Evolutionary conservation across 768 basidiomycete species (phyloP).

Genomic region (Cystobasidium tubakii): DNA sequence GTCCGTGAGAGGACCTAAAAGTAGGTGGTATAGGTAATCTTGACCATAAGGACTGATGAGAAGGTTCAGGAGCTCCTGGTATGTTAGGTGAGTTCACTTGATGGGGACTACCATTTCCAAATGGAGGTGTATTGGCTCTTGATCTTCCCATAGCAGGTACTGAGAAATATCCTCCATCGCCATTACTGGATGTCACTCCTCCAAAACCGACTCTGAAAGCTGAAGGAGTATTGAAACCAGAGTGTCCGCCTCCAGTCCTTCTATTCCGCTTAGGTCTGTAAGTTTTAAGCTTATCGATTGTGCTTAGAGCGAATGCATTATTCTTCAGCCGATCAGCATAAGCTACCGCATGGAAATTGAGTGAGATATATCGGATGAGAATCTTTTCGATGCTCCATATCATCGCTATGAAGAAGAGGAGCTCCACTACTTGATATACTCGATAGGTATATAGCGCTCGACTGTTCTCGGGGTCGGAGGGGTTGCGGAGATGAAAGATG

Average conservation of each 20-base stretch:
- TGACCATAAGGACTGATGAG: constrained; percentile 45
- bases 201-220: constrained; percentile 4
- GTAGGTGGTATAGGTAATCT: constrained; percentile 39
- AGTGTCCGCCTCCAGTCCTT: neutral
- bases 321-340: constrained; percentile 64
- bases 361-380: constrained; percentile 65
- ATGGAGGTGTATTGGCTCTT: constrained; percentile 6
- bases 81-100: neutral
- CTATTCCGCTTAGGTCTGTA: constrained; percentile 56
- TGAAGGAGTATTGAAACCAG: neutral
- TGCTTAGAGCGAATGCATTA: constrained; percentile 57
- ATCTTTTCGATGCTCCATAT: constrained; percentile 62
- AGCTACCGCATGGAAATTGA: constrained; percentile 70
- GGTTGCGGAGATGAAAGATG: constrained; percentile 60
- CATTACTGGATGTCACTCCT: neutral
- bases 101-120: neutral
- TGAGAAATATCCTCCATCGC: neutral
- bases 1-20: constrained; percentile 20
- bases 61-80: constrained; percentile 1
- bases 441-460: constrained; percentile 60
- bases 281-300: constrained; percentile 63
- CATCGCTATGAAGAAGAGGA: constrained; percentile 68
- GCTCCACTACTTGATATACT: constrained; percentile 63
- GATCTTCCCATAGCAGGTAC: neutral
- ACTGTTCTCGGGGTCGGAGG: constrained; percentile 51